phyloP scores from a whole-genome alignment of 2,329 filamentous ascomycete genomes.

The Fonsecaea multimorphosa region DNA sequence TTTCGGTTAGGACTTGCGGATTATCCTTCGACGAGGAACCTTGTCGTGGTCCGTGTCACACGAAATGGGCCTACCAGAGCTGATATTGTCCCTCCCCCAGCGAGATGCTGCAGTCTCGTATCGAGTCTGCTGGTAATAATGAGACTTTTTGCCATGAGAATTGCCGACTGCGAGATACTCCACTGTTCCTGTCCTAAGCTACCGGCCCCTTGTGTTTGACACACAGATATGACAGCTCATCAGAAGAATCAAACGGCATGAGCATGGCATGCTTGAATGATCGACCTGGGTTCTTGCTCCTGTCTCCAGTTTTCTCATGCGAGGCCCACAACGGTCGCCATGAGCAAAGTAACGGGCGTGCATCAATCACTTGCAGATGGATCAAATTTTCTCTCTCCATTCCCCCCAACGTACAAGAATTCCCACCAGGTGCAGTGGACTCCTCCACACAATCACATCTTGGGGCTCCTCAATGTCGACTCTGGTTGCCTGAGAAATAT shows the following conservation, averaged over 20 bases:
- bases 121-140: neutral
- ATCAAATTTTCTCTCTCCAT: neutral
- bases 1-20: conserved; percentile 4
- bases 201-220: conserved; percentile 1
- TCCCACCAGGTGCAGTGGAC: neutral
- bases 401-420: neutral
- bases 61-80: conserved; percentile 6
- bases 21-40: neutral
- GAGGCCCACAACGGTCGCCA: conserved; percentile 2
- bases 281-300: neutral
- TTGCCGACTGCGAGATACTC: conserved; percentile 1
- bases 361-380: conserved; percentile 3
- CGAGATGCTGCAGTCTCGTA: conserved; percentile 13
- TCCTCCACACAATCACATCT: conserved; percentile 7
- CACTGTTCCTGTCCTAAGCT: neutral
- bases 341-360: neutral
- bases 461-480: neutral
- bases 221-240: conserved; percentile 7
- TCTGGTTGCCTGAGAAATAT: neutral
- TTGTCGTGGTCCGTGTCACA: neutral
- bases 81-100: neutral
- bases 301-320: neutral
- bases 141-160: neutral
- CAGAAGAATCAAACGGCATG: neutral
- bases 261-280: neutral